Base-by-base conservation (phyloP, 2,329 filamentous ascomycete genomes). In the Graphilbum ipis-grandicollis region DNA sequence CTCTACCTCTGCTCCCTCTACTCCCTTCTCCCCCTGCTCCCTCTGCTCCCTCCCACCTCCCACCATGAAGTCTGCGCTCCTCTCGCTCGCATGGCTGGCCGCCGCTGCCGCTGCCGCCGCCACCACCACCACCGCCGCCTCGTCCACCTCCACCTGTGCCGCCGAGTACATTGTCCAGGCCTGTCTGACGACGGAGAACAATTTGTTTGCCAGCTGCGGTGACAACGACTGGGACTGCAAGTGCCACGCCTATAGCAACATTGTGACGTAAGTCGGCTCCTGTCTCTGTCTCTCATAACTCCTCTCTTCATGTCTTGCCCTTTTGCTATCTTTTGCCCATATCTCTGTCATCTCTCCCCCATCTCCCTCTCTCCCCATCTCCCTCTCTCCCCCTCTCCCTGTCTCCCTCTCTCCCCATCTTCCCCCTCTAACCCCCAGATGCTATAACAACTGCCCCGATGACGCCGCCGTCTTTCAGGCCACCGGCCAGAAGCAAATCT, bases 381-480 rank as follows among this genome's bases (percentile, higher is more conserved):
- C 21, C 21, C n/a, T 14, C 14, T n/a, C 17, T 13, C 14, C 30
- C 28, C 21, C 22, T n/a, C 15, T 12, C 22, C 19, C 19, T 9
- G 14, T 15, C 21, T 31, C n/a, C 19, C 14, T 9, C 19, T 29
- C n/a, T 33, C 31, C 17, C 5, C 23, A n/a, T n/a, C n/a, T n/a
- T 12, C 23, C 17, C 18, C 31, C 9, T 5, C 21, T 33, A 28
- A 42, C 35, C 4, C 13, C 10, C 39, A 65, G 62, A 42, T 69
- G 65, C 62, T 69, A 45, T 42, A 44, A 46, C 58, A 68, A 69
- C 60, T 69, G 66, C 57, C 66, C 66, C 48, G 54, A 62, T 46
- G 65, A 69, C 51, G 2, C 48, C 35, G 55, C 59, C 33, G 52
- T 47, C 42, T 37, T 45, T 36, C 37, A 49, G 17, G 55, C 54